A percentile compares a stretch with the other conserved stretches of the same genome.
Evolutionary conservation across 148 eudicot species (phyloP).

Genomic region (Rhododendron henanense): DNA sequence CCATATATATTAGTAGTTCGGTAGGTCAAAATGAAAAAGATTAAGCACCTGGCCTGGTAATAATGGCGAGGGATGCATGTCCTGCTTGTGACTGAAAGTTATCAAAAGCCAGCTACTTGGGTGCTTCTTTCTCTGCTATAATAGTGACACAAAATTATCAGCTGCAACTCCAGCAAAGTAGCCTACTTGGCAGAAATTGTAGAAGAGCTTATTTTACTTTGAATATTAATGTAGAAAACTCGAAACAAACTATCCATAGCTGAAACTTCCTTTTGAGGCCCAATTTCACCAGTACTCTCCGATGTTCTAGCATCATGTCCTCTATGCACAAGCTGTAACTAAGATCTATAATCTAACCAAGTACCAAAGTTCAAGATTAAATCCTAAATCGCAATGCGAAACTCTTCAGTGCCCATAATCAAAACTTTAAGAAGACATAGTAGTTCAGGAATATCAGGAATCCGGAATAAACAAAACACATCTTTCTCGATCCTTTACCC

Average conservation of each 20-base stretch:
- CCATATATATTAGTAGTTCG: background rate
- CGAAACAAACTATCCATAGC: background rate
- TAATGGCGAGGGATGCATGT: no score
- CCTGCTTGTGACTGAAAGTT: no score
- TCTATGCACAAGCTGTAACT: no score
- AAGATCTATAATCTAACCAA: no score
- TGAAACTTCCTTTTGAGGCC: background rate
- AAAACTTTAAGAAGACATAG: background rate
- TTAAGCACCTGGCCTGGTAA: no score
- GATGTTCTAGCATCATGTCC: no score
- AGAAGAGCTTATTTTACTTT: background rate
- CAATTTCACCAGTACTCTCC: no score
- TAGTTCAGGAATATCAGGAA: background rate
- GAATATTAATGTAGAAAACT: background rate
- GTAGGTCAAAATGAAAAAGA: no score
- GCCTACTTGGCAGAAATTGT: background rate
- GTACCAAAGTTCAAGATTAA: background rate
- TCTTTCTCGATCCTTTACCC: background rate
- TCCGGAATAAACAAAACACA: background rate
- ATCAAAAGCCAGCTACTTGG: conserved; percentile 28
- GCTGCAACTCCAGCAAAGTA: background rate
- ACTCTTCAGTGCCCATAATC: background rate
- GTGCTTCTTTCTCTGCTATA: conserved; percentile 44
- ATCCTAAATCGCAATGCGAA: background rate
- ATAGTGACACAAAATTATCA: background rate